Conservation (phyloP, 164 flowering plant species). For the Berberis vulgaris region DNA sequence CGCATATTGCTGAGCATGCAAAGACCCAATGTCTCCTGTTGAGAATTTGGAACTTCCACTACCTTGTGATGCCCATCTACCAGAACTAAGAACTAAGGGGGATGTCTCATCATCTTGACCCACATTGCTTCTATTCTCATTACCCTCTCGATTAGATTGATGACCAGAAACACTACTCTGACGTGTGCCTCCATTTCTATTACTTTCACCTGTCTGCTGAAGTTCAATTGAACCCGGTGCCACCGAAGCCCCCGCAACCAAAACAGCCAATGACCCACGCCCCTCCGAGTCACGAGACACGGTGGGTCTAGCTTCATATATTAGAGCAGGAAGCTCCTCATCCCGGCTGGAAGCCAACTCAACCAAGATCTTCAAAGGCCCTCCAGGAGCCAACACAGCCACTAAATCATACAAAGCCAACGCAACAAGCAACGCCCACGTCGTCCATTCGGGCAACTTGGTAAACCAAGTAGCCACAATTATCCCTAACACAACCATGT, state of each 20-base stretch:
- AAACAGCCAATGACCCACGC: slow-evolving; percentile 30
- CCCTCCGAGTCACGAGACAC: slow-evolving; percentile 12
- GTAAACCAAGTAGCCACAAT: slow-evolving; percentile 87
- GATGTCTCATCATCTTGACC: slow-evolving; percentile 38
- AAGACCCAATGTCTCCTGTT: background rate
- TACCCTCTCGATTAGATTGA: background rate
- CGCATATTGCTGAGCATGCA: background rate
- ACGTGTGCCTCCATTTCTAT: slow-evolving; percentile 1
- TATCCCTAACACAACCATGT: slow-evolving; percentile 69
- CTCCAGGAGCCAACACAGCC: slow-evolving; percentile 85
- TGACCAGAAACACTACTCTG: background rate
- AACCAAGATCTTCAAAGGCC: slow-evolving; percentile 79
- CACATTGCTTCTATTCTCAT: slow-evolving; percentile 1
- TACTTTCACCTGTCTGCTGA: slow-evolving; percentile 22
- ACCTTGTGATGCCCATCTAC: slow-evolving; percentile 13
- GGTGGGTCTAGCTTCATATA: slow-evolving; percentile 78
- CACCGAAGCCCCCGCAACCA: slow-evolving; percentile 43
- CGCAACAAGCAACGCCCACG: slow-evolving; percentile 74
- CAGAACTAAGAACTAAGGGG: slow-evolving; percentile 33
- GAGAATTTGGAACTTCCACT: slow-evolving; percentile 2
- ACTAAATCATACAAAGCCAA: slow-evolving; percentile 82
- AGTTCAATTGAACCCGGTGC: slow-evolving; percentile 48
- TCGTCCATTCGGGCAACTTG: slow-evolving; percentile 86
- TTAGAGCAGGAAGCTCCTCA: slow-evolving; percentile 81
- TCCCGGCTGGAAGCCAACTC: slow-evolving; percentile 73